These are phyloP conservation scores for Phytophthora chlamydospora DNA, from an alignment of 352 stramenopile species.

Conservation along the genomic window DNA sequence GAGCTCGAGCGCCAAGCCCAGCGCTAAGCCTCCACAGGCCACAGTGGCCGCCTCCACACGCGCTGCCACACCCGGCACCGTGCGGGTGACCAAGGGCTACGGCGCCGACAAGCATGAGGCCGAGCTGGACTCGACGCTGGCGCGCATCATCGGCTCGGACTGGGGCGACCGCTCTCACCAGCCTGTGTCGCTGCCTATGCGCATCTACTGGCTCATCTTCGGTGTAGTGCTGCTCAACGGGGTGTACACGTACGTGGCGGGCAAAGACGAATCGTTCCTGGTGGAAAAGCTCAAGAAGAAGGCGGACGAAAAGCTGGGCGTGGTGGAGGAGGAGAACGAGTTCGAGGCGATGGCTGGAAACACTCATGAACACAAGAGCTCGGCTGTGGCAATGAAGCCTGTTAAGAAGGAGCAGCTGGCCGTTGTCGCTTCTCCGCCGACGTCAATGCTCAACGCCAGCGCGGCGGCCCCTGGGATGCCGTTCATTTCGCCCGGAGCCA, in stretches of 20 bases:
- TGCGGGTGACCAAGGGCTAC: slow-evolving; percentile 44
- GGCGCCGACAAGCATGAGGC: slow-evolving; percentile 43
- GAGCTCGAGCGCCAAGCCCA: slow-evolving; percentile 30
- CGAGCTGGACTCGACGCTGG: slow-evolving; percentile 62
- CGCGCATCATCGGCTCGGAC: slow-evolving; percentile 76
- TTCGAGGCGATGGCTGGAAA: slow-evolving; percentile 39
- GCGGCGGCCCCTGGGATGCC: slow-evolving; percentile 29
- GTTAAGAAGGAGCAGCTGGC: slow-evolving; percentile 3
- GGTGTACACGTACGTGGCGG: slow-evolving; percentile 57
- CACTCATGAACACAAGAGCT: slow-evolving; percentile 4
- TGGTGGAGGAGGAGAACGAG: slow-evolving; percentile 53
- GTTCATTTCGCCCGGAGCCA: slow-evolving; percentile 39
- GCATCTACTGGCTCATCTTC: slow-evolving; percentile 77
- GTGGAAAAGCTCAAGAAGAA: slow-evolving; percentile 63
- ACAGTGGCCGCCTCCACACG: slow-evolving; percentile 10
- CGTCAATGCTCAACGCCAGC: slow-evolving; percentile 31
- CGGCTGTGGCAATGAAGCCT: neutral
- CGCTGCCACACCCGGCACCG: slow-evolving; percentile 35
- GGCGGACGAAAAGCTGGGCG: slow-evolving; percentile 56
- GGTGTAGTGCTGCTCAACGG: slow-evolving; percentile 62
- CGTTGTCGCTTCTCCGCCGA: neutral
- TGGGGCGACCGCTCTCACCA: slow-evolving; percentile 76
- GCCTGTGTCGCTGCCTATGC: slow-evolving; percentile 69
- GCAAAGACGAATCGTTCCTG: slow-evolving; percentile 62
- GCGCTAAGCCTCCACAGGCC: neutral